A percentile compares a stretch with the other conserved stretches of the same genome.
phyloP scores from a whole-genome alignment of 371 early-diverging fungal genomes.

The Syncephalastrum monosporum region DNA sequence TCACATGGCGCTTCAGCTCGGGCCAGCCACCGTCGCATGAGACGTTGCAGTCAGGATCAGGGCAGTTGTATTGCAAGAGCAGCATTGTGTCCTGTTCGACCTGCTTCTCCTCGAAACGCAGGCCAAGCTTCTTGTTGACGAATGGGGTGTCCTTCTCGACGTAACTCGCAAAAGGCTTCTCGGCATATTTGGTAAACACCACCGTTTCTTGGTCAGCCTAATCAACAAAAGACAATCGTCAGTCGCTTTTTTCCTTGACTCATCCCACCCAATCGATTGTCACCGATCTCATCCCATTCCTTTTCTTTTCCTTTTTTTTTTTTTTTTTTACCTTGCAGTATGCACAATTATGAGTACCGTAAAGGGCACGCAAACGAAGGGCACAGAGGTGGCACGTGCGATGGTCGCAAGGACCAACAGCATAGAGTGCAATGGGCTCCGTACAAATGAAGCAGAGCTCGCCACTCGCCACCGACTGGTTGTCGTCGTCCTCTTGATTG shows the following conservation, averaged over 20 bases:
- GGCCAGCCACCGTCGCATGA: conserved; percentile 75
- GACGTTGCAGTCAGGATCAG: conserved; percentile 71
- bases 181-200: conserved; percentile 68
- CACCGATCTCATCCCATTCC: too few relatives aligned
- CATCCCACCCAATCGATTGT: not conserved
- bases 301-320: not conserved
- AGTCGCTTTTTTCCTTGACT: too few relatives aligned
- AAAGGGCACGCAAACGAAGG: conserved; percentile 84
- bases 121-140: conserved; percentile 64
- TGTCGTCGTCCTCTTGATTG: conserved; percentile 10
- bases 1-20: conserved; percentile 81
- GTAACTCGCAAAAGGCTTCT: conserved; percentile 57
- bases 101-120: conserved; percentile 74
- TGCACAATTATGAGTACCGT: conserved; percentile 81
- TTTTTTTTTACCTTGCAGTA: conserved; percentile 78
- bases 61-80: conserved; percentile 83
- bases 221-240: not conserved
- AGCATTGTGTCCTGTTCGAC: conserved; percentile 72
- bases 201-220: conserved; percentile 71
- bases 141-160: conserved; percentile 43
- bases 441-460: conserved; percentile 90
- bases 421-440: conserved; percentile 74
- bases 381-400: conserved; percentile 88
- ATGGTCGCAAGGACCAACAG: conserved; percentile 92
- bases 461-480: conserved; percentile 28